phyloP scores from a whole-genome alignment of 1,284 basidiomycete species.

The Trichosporon coremiiforme region DNA sequence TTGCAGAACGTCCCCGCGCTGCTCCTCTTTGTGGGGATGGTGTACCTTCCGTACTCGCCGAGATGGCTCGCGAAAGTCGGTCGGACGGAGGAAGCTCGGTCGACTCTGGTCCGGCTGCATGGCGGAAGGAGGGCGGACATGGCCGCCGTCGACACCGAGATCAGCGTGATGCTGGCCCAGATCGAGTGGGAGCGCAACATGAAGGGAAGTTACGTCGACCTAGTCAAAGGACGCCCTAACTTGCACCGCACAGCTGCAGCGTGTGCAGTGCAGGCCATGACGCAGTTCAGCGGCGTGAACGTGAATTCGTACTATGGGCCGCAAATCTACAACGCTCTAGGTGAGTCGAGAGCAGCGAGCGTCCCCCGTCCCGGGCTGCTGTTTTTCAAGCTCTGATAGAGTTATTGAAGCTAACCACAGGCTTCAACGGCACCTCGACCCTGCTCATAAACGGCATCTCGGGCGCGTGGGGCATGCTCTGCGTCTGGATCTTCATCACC shows the following conservation, averaged over 20 bases:
- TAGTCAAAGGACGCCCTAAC: conserved; percentile 34
- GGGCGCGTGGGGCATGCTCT: conserved; percentile 64
- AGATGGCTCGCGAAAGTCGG: conserved; percentile 62
- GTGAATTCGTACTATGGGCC: conserved; percentile 50
- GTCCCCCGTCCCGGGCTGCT: too few relatives aligned
- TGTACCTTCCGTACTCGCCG: conserved; percentile 62
- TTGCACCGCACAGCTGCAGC: conserved; percentile 38
- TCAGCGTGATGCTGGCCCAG: conserved; percentile 48
- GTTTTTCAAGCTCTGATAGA: too few relatives aligned
- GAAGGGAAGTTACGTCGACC: conserved; percentile 41
- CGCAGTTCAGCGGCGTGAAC: conserved; percentile 69
- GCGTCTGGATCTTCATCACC: conserved; percentile 63
- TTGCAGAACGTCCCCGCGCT: conserved; percentile 52
- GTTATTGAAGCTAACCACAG: too few relatives aligned
- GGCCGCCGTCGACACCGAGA: conserved; percentile 46
- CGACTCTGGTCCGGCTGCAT: conserved; percentile 48
- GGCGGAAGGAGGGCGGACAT: conserved; percentile 51
- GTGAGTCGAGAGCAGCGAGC: too few relatives aligned
- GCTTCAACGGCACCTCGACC: conserved; percentile 25
- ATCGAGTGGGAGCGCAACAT: conserved; percentile 42
- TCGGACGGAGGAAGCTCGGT: conserved; percentile 44
- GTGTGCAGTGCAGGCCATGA: conserved; percentile 61
- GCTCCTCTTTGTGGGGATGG: conserved; percentile 55
- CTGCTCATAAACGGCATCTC: conserved; percentile 68
- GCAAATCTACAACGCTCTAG: conserved; percentile 63